phyloP scores from a whole-genome alignment of 2,329 filamentous ascomycete genomes.

The Phialophora expanda region DNA sequence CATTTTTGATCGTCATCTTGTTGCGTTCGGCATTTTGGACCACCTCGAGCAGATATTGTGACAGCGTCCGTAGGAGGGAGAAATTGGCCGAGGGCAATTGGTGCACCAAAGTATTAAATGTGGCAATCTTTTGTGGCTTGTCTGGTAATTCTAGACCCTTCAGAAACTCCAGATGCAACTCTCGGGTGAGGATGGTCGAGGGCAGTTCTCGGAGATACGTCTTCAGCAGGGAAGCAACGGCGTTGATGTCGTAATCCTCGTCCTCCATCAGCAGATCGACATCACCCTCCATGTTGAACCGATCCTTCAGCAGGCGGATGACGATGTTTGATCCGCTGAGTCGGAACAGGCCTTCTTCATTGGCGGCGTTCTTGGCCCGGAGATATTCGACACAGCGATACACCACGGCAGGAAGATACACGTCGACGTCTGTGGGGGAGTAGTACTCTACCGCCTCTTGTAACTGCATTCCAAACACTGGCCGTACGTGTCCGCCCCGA shows the following conservation, averaged over 20 bases:
- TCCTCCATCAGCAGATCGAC: constrained; percentile 82
- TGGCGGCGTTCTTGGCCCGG: constrained; percentile 76
- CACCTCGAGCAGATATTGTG: constrained; percentile 87
- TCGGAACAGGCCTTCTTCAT: constrained; percentile 94
- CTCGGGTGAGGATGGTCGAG: constrained; percentile 85
- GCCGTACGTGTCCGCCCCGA: constrained; percentile 53
- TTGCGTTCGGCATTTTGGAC: constrained; percentile 88
- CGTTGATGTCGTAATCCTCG: constrained; percentile 92
- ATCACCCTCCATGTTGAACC: constrained; percentile 92
- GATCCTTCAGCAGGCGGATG: constrained; percentile 86
- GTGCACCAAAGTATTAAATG: constrained; percentile 78
- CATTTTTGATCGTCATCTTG: constrained; percentile 98
- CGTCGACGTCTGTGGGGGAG: constrained; percentile 70
- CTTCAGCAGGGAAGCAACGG: constrained; percentile 91
- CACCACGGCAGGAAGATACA: constrained; percentile 86
- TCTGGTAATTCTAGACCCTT: constrained; percentile 80
- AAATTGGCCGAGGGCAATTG: constrained; percentile 80
- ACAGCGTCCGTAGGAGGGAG: constrained; percentile 80
- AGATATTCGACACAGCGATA: constrained; percentile 96
- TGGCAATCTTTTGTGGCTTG: constrained; percentile 74
- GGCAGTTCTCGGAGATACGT: constrained; percentile 91
- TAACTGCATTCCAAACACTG: constrained; percentile 84
- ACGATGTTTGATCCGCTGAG: constrained; percentile 95
- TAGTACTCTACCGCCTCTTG: constrained; percentile 85
- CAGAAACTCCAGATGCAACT: constrained; percentile 87